These are phyloP conservation scores for Pluteus cervinus DNA, from an alignment of 768 basidiomycete genomes.

Conservation along the genomic window DNA sequence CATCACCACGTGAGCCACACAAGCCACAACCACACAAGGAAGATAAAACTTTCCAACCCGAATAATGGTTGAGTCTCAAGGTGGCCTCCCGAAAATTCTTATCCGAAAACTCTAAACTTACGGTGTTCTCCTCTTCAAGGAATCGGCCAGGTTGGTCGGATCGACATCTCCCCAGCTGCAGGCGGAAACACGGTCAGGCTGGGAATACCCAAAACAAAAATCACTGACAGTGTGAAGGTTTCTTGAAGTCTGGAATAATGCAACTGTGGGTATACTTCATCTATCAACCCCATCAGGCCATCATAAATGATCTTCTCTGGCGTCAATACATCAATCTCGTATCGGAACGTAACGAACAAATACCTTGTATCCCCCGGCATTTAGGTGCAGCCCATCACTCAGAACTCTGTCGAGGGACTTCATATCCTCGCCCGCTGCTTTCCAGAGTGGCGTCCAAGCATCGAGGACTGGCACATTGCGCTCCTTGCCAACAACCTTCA, in stretches of 20 bases:
- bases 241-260: conserved; percentile 54
- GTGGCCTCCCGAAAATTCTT: too few relatives aligned
- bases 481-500: conserved; percentile 50
- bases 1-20: too few relatives aligned
- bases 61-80: too few relatives aligned
- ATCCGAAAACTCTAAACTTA: too few relatives aligned
- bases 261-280: conserved; percentile 57
- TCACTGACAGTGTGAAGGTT: conserved; percentile 57
- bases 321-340: conserved; percentile 3
- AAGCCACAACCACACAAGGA: too few relatives aligned
- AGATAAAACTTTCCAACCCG: too few relatives aligned
- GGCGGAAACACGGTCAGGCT: too few relatives aligned
- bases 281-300: conserved; percentile 51
- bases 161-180: conserved; percentile 34
- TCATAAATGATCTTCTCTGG: conserved; percentile 57
- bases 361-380: conserved; percentile 67
- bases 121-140: too few relatives aligned
- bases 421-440: conserved; percentile 62
- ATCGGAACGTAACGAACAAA: conserved; percentile 15
- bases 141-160: conserved; percentile 17
- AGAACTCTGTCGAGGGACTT: conserved; percentile 44
- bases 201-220: too few relatives aligned
- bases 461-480: conserved; percentile 62
- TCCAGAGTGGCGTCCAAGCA: conserved; percentile 68
- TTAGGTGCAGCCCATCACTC: conserved; percentile 79